Evolutionary conservation across 2,329 filamentous ascomycete genomes (phyloP).

Genomic region (Aureobasidium mangrovei): DNA sequence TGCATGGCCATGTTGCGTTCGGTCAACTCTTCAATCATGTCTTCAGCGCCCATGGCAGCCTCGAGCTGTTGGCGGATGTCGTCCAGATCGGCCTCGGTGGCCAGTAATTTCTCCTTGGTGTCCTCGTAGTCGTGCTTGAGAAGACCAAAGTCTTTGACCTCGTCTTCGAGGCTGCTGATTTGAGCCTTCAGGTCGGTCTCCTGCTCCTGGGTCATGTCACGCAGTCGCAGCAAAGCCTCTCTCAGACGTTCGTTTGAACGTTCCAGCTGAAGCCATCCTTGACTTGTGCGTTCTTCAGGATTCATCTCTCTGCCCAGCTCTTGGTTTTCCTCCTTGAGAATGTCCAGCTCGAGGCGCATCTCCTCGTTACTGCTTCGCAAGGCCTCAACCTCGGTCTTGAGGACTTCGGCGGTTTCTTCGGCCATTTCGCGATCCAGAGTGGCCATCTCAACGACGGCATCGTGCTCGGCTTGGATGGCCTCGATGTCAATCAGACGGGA

Average conservation of each 20-base stretch:
- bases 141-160: constrained; percentile 34
- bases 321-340: constrained; percentile 76
- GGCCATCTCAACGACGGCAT: constrained; percentile 75
- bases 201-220: constrained; percentile 79
- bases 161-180: constrained; percentile 29
- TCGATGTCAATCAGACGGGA: constrained; percentile 60
- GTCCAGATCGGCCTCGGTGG: constrained; percentile 66
- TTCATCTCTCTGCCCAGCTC: constrained; percentile 79
- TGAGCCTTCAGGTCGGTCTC: constrained; percentile 71
- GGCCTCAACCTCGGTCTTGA: constrained; percentile 70
- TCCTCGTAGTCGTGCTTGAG: constrained; percentile 54
- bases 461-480: constrained; percentile 70
- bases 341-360: constrained; percentile 76
- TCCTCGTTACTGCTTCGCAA: constrained; percentile 72
- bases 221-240: constrained; percentile 73
- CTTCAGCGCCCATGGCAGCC: constrained; percentile 76
- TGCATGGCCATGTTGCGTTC: constrained; percentile 78
- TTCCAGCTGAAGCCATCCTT: constrained; percentile 87
- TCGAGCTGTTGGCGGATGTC: constrained; percentile 88
- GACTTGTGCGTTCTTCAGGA: constrained; percentile 75
- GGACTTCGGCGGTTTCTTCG: constrained; percentile 77
- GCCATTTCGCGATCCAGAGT: constrained; percentile 92
- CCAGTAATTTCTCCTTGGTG: constrained; percentile 62
- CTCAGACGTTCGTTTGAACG: constrained; percentile 78
- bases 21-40: constrained; percentile 87